phyloP scores from a whole-genome alignment of 495 filamentous ascomycete genomes.

The Neurospora cerealis region DNA sequence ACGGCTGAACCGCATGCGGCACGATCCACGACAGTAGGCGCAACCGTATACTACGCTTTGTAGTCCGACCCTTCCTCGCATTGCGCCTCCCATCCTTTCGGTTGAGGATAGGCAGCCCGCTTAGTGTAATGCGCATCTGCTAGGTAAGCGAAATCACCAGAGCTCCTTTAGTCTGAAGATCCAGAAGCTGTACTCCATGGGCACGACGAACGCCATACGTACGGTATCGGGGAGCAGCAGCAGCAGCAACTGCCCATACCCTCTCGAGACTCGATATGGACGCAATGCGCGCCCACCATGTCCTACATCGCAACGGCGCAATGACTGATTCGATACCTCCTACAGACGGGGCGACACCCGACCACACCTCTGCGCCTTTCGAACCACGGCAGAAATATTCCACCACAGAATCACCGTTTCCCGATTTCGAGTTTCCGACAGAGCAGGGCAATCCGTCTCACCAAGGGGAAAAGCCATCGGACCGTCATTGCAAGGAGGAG shows the following conservation, averaged over 20 bases:
- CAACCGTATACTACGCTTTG: background rate
- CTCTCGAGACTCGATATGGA: background rate
- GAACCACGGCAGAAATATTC: background rate
- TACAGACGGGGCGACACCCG: background rate
- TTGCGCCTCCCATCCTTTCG: background rate
- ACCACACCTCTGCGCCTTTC: background rate
- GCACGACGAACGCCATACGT: background rate
- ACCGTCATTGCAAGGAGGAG: background rate
- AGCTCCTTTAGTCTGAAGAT: background rate
- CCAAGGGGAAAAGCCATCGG: background rate
- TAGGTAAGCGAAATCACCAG: background rate
- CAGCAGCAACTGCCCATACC: background rate
- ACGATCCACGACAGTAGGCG: background rate
- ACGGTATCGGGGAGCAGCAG: background rate
- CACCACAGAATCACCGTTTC: background rate
- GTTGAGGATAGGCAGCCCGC: background rate
- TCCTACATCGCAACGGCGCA: background rate
- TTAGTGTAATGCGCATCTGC: background rate
- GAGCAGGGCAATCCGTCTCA: background rate
- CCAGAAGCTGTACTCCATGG: background rate
- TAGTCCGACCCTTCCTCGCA: background rate
- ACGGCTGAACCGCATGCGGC: background rate
- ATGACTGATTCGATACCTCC: background rate
- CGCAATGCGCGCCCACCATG: background rate
- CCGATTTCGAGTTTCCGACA: background rate